A percentile compares a stretch with the other conserved stretches of the same genome.
Conservation (phyloP, 331 rosid species). For the Arachis monticola region DNA sequence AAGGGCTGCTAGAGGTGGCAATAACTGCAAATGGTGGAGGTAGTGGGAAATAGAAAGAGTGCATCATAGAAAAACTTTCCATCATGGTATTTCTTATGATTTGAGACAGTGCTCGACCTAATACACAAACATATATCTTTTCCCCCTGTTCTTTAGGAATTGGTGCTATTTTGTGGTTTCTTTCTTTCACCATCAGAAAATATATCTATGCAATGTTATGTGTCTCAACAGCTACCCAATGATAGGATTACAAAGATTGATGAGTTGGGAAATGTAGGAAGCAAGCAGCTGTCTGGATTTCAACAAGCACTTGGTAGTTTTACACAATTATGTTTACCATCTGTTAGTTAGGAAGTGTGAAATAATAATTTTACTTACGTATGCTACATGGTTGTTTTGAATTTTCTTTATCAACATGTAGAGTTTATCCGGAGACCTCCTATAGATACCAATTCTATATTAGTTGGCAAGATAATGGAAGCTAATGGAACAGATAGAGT, state of each 20-base stretch:
- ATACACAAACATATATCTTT: background rate
- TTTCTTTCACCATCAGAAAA: constrained; percentile 9
- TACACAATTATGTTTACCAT: constrained; percentile 31
- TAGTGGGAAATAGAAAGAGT: background rate
- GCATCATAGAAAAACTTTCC: background rate
- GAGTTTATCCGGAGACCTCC: constrained; percentile 72
- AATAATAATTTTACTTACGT: constrained; percentile 13
- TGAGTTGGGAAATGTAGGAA: constrained; percentile 63
- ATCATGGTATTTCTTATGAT: background rate
- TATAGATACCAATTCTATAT: constrained; percentile 54
- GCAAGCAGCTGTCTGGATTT: constrained; percentile 61
- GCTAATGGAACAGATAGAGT: constrained; percentile 64
- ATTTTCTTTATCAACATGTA: constrained; percentile 33
- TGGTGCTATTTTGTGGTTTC: background rate
- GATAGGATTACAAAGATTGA: constrained; percentile 67
- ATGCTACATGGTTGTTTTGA: background rate
- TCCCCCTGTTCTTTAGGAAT: background rate
- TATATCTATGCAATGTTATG: constrained; percentile 25
- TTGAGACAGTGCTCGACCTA: background rate
- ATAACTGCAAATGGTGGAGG: background rate
- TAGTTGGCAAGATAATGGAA: constrained; percentile 54
- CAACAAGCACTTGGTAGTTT: constrained; percentile 78
- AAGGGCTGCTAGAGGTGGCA: background rate
- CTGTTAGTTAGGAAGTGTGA: constrained; percentile 13
- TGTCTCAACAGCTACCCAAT: constrained; percentile 40